Percentiles rank a stretch among this genome's conserved stretches.
Conservation (phyloP, 2,329 filamentous ascomycete species). For the Colletotrichum eremochloae region DNA sequence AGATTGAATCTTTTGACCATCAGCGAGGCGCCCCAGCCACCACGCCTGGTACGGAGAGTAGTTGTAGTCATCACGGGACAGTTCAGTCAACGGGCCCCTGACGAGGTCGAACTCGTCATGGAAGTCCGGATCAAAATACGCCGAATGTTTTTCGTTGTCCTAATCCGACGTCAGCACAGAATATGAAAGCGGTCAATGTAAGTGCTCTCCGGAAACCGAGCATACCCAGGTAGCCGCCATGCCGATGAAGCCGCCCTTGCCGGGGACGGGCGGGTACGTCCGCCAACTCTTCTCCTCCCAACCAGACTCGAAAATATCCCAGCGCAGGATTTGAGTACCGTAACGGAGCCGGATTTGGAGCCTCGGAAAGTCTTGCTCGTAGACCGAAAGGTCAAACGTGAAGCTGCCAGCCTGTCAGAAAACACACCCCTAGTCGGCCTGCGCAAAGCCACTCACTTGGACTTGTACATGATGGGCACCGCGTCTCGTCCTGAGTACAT, state of each 20-base stretch:
- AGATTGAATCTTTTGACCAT: conserved; percentile 28
- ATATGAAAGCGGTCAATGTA: no score
- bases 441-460: conserved; percentile 16
- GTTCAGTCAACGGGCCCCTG: conserved; percentile 18
- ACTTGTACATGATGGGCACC: conserved; percentile 25
- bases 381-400: conserved; percentile 32
- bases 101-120: conserved; percentile 33
- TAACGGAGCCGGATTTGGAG: conserved; percentile 29
- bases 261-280: conserved; percentile 56
- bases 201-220: no score
- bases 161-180: not conserved
- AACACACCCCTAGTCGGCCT: accelerated
- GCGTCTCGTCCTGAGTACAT: conserved; percentile 13
- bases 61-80: conserved; percentile 21
- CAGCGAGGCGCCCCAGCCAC: conserved; percentile 36
- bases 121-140: conserved; percentile 23
- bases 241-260: conserved; percentile 56
- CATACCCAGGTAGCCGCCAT: conserved; percentile 36
- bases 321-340: conserved; percentile 28
- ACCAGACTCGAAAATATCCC: conserved; percentile 53
- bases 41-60: conserved; percentile 24
- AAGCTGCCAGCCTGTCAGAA: conserved; percentile 28
- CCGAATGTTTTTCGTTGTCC: conserved; percentile 16
- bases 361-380: conserved; percentile 35
- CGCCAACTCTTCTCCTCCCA: conserved; percentile 56